A percentile compares a stretch with the other conserved stretches of the same genome.
These are phyloP conservation scores for Nannizziopsis arthrosporioides DNA, from an alignment of 2,329 filamentous ascomycete genomes.

Conservation along the genomic window DNA sequence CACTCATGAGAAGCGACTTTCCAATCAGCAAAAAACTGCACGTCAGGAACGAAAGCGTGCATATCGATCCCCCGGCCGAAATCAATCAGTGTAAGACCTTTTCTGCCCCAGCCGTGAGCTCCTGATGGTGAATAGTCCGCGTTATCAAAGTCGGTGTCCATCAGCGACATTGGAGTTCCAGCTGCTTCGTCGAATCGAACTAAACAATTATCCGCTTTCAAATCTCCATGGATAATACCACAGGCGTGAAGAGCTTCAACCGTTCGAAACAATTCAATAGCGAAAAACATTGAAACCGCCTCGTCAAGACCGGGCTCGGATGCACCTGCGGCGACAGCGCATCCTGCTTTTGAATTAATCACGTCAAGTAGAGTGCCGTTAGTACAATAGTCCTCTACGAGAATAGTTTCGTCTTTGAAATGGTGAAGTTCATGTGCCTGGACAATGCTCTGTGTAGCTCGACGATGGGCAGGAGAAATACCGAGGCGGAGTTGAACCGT, in stretches of 20 bases:
- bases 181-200: conserved; percentile 61
- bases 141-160: conserved; percentile 13
- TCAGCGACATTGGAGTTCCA: conserved; percentile 14
- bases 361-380: conserved; percentile 93
- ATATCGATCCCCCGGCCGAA: conserved; percentile 93
- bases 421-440: conserved; percentile 82
- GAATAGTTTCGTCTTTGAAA: conserved; percentile 78
- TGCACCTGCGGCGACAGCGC: conserved; percentile 37
- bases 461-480: conserved; percentile 42
- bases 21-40: conserved; percentile 93
- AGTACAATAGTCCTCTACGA: conserved; percentile 75
- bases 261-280: conserved; percentile 79
- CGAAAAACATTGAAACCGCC: conserved; percentile 85
- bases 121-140: conserved; percentile 62
- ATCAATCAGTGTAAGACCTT: conserved; percentile 80
- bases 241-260: conserved; percentile 75
- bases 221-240: conserved; percentile 75
- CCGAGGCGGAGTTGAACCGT: conserved; percentile 66
- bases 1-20: conserved; percentile 78
- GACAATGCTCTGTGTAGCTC: conserved; percentile 66
- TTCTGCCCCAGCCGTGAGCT: conserved; percentile 61
- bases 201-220: conserved; percentile 92
- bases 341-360: conserved; percentile 69
- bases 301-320: conserved; percentile 69
- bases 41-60: conserved; percentile 62